Evolutionary conservation across 768 basidiomycete genomes (phyloP).

Genomic region (Lactarius trivialis): DNA sequence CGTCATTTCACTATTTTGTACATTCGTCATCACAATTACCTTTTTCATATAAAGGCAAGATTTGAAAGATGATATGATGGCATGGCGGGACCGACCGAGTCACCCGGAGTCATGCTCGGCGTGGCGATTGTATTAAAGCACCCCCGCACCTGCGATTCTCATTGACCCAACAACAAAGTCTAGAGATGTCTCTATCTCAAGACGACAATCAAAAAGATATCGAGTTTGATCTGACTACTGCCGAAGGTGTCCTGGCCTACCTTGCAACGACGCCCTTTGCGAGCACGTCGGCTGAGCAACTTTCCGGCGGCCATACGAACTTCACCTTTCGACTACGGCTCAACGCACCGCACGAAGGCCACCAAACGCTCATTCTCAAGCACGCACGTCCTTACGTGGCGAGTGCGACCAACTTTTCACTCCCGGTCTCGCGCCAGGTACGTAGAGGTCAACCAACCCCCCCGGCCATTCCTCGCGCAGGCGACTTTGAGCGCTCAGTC

Average conservation of each 20-base stretch:
- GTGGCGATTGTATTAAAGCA: background rate
- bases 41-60: background rate
- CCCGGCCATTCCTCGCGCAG: background rate
- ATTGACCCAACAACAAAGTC: background rate
- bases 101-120: background rate
- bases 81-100: background rate
- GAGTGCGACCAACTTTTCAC: constrained; percentile 23
- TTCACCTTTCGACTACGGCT: constrained; percentile 53
- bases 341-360: constrained; percentile 35
- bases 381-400: constrained; percentile 39
- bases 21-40: constrained; percentile 6
- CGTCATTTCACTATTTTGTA: constrained; percentile 15
- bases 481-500: background rate
- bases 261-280: constrained; percentile 44
- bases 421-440: constrained; percentile 52
- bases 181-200: background rate
- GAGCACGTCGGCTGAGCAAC: constrained; percentile 32
- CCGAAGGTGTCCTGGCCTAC: constrained; percentile 36
- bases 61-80: background rate
- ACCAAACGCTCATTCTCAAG: constrained; percentile 49
- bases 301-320: constrained; percentile 51
- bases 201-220: background rate
- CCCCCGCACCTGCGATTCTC: background rate
- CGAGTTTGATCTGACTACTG: constrained; percentile 28
- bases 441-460: constrained; percentile 1